Percentiles rank a stretch among this genome's conserved stretches.
These are phyloP conservation scores for Penicillium olsonii DNA, from an alignment of 2,329 filamentous ascomycete species.

Conservation along the genomic window DNA sequence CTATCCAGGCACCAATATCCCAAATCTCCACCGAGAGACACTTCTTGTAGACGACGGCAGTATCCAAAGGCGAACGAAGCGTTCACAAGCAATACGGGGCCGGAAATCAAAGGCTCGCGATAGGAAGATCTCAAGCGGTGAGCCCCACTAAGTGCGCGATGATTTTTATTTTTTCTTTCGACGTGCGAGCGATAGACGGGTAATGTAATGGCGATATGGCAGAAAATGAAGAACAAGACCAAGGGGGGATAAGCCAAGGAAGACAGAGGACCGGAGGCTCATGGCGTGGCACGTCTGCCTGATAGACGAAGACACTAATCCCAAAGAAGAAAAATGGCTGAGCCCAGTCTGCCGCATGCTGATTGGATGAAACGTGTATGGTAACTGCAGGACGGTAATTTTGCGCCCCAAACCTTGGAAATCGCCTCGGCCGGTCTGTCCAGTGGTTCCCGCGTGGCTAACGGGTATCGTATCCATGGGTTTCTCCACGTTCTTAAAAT, in stretches of 20 bases:
- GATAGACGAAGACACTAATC: constrained; percentile 35
- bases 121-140: constrained; percentile 9
- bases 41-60: not conserved
- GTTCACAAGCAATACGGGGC: not conserved
- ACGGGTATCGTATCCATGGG: constrained; percentile 6
- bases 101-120: not conserved
- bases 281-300: constrained; percentile 40
- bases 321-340: constrained; percentile 26
- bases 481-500: constrained; percentile 12
- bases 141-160: constrained; percentile 9
- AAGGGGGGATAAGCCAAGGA: constrained; percentile 15
- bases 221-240: constrained; percentile 19
- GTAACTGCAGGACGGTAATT: not conserved
- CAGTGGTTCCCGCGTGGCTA: constrained; percentile 2
- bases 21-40: not conserved
- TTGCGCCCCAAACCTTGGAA: not conserved
- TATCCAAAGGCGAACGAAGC: not conserved
- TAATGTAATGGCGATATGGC: not conserved
- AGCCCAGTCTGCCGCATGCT: constrained; percentile 10
- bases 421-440: too few relatives aligned
- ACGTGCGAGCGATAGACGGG: not conserved
- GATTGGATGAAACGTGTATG: constrained; percentile 14
- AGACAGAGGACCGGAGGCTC: constrained; percentile 24
- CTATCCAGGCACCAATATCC: not conserved
- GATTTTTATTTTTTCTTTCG: not conserved